Evolutionary conservation across 2,329 filamentous ascomycete genomes (phyloP), one percentile per base, ranked within the genome.

Genomic region (Mollisia scopiformis): DNA sequence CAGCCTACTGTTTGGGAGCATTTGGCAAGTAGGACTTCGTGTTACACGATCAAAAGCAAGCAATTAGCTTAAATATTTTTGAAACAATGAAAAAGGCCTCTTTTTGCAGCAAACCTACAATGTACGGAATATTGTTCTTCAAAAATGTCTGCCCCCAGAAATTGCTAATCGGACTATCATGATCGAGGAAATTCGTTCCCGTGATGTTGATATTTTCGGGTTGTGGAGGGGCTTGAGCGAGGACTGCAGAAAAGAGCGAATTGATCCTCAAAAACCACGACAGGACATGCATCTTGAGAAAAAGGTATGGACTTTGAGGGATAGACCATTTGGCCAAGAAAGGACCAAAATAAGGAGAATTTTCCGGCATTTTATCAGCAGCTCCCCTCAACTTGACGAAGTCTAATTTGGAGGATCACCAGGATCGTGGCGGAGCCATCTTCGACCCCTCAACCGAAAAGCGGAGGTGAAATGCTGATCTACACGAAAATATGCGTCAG

Each of bases 51-150:
- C n/a, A n/a, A n/a, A n/a, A n/a, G n/a, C n/a, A n/a, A n/a, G n/a
- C n/a, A n/a, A n/a, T n/a, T n/a, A n/a, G n/a, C n/a, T n/a, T n/a
- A n/a, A n/a, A n/a, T n/a, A n/a, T n/a, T n/a, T n/a, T n/a, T n/a
- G n/a, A n/a, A n/a, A n/a, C n/a, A n/a, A n/a, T n/a, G n/a, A n/a
- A n/a, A n/a, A n/a, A n/a, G n/a, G n/a, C n/a, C n/a, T n/a, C n/a
- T n/a, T n/a, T 19, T 6, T 39, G 35, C 5, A 13, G 8, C 10
- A 39, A 16, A 39, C 35, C 14, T 39, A 39, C 77, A n/a, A 80
- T 74, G 47, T 75, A 76, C 5, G 78, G 77, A 31, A 80, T 78
- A 58, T 79, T 79, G 56, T 75, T 65, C 28, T 72, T 65, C 50
- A 72, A 73, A 69, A 72, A 76, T 3, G 59, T 61, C 8, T 61